phyloP scores from a whole-genome alignment of 2,329 filamentous ascomycete species.

The Penicillium sp. region DNA sequence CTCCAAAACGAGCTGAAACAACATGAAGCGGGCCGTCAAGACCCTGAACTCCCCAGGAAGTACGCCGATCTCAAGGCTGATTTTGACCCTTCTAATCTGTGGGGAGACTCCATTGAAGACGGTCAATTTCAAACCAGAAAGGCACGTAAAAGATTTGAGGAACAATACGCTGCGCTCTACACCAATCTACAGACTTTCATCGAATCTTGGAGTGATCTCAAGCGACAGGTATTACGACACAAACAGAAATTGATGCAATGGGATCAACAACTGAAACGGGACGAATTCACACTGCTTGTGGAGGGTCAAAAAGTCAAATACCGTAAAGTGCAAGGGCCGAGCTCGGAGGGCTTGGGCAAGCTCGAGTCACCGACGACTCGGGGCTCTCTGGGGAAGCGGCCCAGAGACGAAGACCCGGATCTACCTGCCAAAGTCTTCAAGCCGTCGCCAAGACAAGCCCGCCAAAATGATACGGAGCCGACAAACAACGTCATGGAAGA shows the following conservation, averaged over 20 bases:
- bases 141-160: conserved; percentile 21
- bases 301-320: conserved; percentile 32
- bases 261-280: conserved; percentile 30
- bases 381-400: conserved; percentile 1
- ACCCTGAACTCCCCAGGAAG: conserved; percentile 7
- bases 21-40: conserved; percentile 11
- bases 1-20: conserved; percentile 25
- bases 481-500: neutral
- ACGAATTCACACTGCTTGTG: conserved; percentile 33
- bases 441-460: neutral
- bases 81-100: conserved; percentile 15
- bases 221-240: conserved; percentile 33
- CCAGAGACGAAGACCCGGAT: neutral
- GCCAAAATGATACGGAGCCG: neutral
- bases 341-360: neutral
- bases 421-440: neutral
- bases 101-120: conserved; percentile 22
- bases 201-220: conserved; percentile 31
- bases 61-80: conserved; percentile 9
- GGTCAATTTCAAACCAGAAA: conserved; percentile 16
- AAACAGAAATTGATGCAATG: conserved; percentile 36
- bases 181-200: conserved; percentile 30
- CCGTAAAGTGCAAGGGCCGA: conserved; percentile 19
- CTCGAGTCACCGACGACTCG: neutral
- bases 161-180: conserved; percentile 38